Conservation (phyloP, 2,329 filamentous ascomycete species). For the Neofusicoccum parvum region DNA sequence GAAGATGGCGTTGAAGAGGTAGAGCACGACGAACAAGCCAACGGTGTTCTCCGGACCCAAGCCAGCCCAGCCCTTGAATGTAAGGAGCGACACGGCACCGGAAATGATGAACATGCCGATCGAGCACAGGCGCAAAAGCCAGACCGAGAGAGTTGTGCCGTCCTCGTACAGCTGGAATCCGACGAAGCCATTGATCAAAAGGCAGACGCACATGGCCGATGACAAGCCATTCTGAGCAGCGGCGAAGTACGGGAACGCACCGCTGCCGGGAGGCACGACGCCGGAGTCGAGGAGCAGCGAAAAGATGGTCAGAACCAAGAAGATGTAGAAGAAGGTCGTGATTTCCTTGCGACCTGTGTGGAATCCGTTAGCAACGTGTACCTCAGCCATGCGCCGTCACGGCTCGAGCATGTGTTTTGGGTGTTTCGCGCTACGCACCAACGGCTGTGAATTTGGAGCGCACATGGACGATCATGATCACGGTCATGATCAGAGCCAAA, state of each 20-base stretch:
- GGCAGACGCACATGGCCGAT: slow-evolving; percentile 82
- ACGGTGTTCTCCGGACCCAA: slow-evolving; percentile 82
- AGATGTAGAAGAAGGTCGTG: slow-evolving; percentile 95
- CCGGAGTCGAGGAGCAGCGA: slow-evolving; percentile 92
- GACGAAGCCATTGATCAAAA: slow-evolving; percentile 96
- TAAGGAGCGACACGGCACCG: slow-evolving; percentile 84
- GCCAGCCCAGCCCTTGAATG: slow-evolving; percentile 90
- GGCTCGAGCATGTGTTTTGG: not conserved
- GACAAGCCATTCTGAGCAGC: slow-evolving; percentile 82
- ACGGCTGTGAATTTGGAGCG: slow-evolving; percentile 98
- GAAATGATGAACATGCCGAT: slow-evolving; percentile 81
- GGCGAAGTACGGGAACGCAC: slow-evolving; percentile 86
- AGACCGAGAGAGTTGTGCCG: slow-evolving; percentile 88
- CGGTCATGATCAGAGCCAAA: slow-evolving; percentile 84
- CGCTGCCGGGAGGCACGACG: slow-evolving; percentile 80
- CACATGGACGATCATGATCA: slow-evolving; percentile 96
- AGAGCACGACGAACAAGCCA: slow-evolving; percentile 87
- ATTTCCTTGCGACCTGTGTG: slow-evolving; percentile 65
- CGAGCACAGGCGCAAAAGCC: slow-evolving; percentile 82
- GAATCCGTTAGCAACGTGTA: slow-evolving; percentile 30
- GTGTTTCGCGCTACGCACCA: slow-evolving; percentile 58
- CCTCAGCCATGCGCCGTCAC: not conserved
- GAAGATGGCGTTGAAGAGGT: slow-evolving; percentile 86
- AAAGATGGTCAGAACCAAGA: slow-evolving; percentile 84
- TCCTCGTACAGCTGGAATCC: slow-evolving; percentile 99